Evolutionary conservation across 129 eudicot species (phyloP), one percentile per base, ranked within the genome.

Genomic region (Escallonia herrerae): DNA sequence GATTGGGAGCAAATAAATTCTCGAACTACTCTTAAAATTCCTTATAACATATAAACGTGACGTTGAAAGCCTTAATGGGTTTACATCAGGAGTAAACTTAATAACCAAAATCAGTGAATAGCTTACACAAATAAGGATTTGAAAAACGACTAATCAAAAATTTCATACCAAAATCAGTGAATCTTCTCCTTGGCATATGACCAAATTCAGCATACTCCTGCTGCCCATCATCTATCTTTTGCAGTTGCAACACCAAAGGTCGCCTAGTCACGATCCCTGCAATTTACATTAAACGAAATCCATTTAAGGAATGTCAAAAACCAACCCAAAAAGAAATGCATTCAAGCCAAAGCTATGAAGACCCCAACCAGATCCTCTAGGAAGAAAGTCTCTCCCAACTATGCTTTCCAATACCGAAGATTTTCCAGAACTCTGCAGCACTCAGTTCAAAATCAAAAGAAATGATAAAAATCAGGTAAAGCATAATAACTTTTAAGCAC

Each of bases 231-330:
- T 90, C 97, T 15, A 77, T 90, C 77, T 84, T 82, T 50, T 90
- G 90, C 65, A 90, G 46, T 62, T 90, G 97, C 81, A 90, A 80
- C 77, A 90, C 97, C 83, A 90, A 71, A 0, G 97, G 97, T 47
- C 97, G 75, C 82, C 97, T 77, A 40, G 97, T 90, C 39, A 90
- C 97, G 73, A 90, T 90, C 22, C 97, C 97, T 90, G 76, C 42
- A 72, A 12, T 37, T 8, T 10, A 48, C 49, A 49, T 5, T 10
- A 37, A 50, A 8, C 7, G 56, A 52, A 50, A 63, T 57, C 47
- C 22, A 52, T 6, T 7, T 13, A 64, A 65, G 60, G 3, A 8
- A 65, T 9, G 54, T 4, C 53, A 8, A 46, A n/a, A 50, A 40
- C 40, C n/a, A 69, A 42, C 43, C 56, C 22, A 67, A 14, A 55